Conservation (phyloP, 2,329 filamentous ascomycete genomes). For the Colletotrichum sp. region DNA sequence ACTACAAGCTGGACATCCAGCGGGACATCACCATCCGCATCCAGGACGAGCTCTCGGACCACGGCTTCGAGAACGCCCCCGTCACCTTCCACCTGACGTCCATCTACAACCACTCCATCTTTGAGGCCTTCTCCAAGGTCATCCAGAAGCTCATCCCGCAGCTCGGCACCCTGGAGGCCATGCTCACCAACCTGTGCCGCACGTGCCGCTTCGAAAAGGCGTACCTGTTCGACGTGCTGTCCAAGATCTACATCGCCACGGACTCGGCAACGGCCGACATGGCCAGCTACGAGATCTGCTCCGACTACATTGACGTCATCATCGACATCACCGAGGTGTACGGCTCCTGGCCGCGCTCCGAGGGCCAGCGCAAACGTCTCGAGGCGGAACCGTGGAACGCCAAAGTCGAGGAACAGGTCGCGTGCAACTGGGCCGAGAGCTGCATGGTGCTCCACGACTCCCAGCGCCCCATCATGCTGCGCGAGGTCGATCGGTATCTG, state of each 20-base stretch:
- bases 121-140: conserved; percentile 97
- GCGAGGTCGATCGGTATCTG: conserved; percentile 76
- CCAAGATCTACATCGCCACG: conserved; percentile 98
- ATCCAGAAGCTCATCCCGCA: conserved; percentile 97
- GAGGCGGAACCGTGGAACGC: conserved; percentile 67
- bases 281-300: conserved; percentile 97
- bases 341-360: conserved; percentile 71
- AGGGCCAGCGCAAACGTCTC: conserved; percentile 58
- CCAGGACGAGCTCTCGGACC: conserved; percentile 92
- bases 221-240: conserved; percentile 96
- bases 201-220: conserved; percentile 97
- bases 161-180: conserved; percentile 87
- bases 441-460: conserved; percentile 71
- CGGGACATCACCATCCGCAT: conserved; percentile 96
- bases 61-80: conserved; percentile 90
- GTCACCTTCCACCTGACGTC: conserved; percentile 96
- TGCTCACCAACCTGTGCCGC: conserved; percentile 92
- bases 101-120: conserved; percentile 98
- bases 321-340: conserved; percentile 97
- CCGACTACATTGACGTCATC: conserved; percentile 97
- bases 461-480: conserved; percentile 68
- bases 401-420: conserved; percentile 69
- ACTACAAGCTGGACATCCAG: conserved; percentile 95
- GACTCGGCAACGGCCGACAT: conserved; percentile 94
- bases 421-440: conserved; percentile 70